A percentile compares a stretch with the other conserved stretches of the same genome.
Evolutionary conservation across 2,329 filamentous ascomycete genomes (phyloP).

Genomic region (Chrysoporthe puriensis): DNA sequence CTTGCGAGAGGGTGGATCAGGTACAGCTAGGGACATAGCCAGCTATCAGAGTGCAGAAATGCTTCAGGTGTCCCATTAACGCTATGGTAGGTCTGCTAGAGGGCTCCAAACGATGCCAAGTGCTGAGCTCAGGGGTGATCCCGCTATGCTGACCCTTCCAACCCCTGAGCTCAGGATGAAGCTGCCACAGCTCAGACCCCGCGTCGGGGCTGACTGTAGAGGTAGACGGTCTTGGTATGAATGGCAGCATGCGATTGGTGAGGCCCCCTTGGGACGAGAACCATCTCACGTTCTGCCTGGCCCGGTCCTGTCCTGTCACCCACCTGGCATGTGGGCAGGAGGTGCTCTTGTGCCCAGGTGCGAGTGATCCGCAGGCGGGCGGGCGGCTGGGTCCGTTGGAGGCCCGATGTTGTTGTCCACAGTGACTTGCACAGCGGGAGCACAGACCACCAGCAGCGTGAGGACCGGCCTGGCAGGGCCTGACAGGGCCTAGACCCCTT

Average conservation of each 20-base stretch:
- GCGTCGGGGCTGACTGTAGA: no score
- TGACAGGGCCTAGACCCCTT: slow-evolving; percentile 11
- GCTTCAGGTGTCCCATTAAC: no score
- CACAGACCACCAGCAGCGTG: background rate
- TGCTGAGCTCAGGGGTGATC: no score
- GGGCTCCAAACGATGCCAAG: no score
- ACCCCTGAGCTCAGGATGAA: no score
- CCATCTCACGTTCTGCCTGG: no score
- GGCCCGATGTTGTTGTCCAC: background rate
- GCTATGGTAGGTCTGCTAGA: no score
- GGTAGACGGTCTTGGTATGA: background rate
- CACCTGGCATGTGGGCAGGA: background rate
- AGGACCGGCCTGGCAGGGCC: background rate
- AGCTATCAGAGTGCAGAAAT: no score
- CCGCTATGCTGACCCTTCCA: no score
- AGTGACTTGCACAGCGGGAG: background rate
- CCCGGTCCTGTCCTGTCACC: background rate
- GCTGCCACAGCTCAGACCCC: no score
- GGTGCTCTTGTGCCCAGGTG: background rate
- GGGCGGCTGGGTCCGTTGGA: background rate
- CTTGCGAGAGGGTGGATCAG: no score
- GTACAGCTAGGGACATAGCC: no score
- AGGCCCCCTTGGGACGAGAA: background rate
- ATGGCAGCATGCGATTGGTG: background rate
- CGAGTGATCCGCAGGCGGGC: background rate